These are phyloP conservation scores for Limnomonas spitsbergensis DNA, from an alignment of 139 green algal species.

Conservation along the genomic window DNA sequence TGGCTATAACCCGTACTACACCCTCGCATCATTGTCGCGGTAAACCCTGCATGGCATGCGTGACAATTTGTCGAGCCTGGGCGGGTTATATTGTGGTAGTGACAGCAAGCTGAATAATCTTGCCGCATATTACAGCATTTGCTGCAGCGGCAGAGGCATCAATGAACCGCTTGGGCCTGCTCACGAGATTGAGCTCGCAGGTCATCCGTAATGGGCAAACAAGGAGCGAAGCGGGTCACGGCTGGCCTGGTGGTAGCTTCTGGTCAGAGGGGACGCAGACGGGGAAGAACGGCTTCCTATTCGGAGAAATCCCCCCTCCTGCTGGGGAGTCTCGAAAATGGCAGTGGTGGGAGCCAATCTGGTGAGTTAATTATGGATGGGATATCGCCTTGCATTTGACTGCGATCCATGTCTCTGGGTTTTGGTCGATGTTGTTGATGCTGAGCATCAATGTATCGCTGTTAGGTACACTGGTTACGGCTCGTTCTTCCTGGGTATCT, in stretches of 20 bases:
- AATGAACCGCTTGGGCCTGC: not conserved
- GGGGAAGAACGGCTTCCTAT: conserved; percentile 72
- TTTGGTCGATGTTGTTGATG: not conserved
- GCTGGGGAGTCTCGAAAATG: conserved; percentile 67
- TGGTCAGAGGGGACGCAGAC: conserved; percentile 72
- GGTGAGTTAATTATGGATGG: too few relatives aligned
- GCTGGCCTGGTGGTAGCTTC: conserved; percentile 60
- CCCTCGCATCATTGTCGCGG: too few relatives aligned
- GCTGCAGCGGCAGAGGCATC: too few relatives aligned
- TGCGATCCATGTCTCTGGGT: too few relatives aligned
- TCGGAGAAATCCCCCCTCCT: conserved; percentile 74
- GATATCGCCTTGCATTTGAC: too few relatives aligned
- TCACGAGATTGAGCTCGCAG: conserved; percentile 10
- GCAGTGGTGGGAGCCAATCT: conserved; percentile 83
- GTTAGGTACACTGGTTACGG: conserved; percentile 41
- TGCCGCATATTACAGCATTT: too few relatives aligned
- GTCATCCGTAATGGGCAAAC: not conserved
- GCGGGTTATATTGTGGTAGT: too few relatives aligned
- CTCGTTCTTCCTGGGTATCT: conserved; percentile 28
- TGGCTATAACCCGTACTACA: too few relatives aligned
- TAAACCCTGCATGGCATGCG: too few relatives aligned
- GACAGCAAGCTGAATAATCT: too few relatives aligned
- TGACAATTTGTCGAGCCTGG: too few relatives aligned
- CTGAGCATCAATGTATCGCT: too few relatives aligned
- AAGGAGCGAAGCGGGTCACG: not conserved